phyloP scores from a whole-genome alignment of 495 filamentous ascomycete genomes.

The Copromyces sp. region DNA sequence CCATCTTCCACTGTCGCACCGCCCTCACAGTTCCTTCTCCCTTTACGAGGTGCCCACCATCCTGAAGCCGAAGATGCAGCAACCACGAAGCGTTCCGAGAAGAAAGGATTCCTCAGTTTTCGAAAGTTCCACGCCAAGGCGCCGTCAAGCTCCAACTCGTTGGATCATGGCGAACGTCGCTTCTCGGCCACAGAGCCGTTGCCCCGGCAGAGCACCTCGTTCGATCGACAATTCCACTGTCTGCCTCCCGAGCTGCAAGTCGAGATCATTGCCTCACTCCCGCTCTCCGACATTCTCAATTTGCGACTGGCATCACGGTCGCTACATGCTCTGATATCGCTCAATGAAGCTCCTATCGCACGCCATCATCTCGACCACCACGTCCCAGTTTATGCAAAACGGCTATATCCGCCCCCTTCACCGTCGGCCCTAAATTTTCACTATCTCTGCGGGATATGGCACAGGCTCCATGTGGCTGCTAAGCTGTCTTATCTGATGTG shows the following conservation, averaged over 20 bases:
- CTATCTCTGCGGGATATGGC: slow-evolving; percentile 49
- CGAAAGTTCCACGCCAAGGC: slow-evolving; percentile 20
- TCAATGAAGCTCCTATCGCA: slow-evolving; percentile 44
- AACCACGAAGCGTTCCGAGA: slow-evolving; percentile 26
- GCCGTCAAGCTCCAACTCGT: not conserved
- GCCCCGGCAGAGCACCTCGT: slow-evolving; percentile 19
- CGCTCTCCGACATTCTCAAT: slow-evolving; percentile 42
- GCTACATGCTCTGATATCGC: slow-evolving; percentile 43
- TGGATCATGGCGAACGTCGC: slow-evolving; percentile 10
- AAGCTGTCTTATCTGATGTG: slow-evolving; percentile 45
- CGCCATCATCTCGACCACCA: slow-evolving; percentile 46
- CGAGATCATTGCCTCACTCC: slow-evolving; percentile 44
- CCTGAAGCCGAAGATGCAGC: slow-evolving; percentile 12
- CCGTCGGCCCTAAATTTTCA: slow-evolving; percentile 38
- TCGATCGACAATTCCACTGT: slow-evolving; percentile 40
- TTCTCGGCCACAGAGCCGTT: slow-evolving; percentile 14
- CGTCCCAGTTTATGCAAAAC: slow-evolving; percentile 41
- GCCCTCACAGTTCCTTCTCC: slow-evolving; percentile 31
- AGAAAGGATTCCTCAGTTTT: slow-evolving; percentile 21
- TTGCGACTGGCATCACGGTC: slow-evolving; percentile 43
- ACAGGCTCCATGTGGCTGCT: slow-evolving; percentile 44
- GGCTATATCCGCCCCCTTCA: slow-evolving; percentile 39
- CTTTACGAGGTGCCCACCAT: slow-evolving; percentile 26
- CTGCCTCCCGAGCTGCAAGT: slow-evolving; percentile 47
- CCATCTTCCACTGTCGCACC: slow-evolving; percentile 1